A percentile compares a stretch with the other conserved stretches of the same genome.
phyloP scores from a whole-genome alignment of 75 land plant species.

The Ceratopteris richardii region DNA sequence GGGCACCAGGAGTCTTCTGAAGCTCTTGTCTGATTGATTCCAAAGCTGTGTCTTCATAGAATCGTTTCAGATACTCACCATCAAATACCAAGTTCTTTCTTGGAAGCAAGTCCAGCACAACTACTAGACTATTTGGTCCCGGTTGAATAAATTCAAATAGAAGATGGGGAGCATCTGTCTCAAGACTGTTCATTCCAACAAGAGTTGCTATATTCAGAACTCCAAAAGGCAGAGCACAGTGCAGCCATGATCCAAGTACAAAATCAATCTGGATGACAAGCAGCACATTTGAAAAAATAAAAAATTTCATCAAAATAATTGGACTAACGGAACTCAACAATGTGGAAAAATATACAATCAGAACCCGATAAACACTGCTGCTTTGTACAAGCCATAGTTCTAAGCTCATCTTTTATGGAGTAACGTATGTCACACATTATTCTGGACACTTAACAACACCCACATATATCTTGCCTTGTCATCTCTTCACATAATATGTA shows the following conservation, averaged over 20 bases:
- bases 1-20: conserved; percentile 23
- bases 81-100: conserved; percentile 65
- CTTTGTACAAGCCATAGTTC: too few species aligned
- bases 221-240: conserved; percentile 58
- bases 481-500: too few species aligned
- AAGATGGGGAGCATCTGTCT: conserved; percentile 70
- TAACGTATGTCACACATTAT: too few species aligned
- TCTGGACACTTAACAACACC: too few species aligned
- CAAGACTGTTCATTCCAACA: conserved; percentile 28
- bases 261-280: conserved; percentile 77
- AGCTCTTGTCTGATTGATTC: conserved; percentile 36
- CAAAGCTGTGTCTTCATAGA: conserved; percentile 52
- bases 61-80: conserved; percentile 48
- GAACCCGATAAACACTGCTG: too few species aligned
- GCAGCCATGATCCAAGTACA: conserved; percentile 62
- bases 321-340: too few species aligned
- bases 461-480: too few species aligned
- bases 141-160: conserved; percentile 57
- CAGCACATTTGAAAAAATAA: too few species aligned
- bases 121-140: conserved; percentile 38
- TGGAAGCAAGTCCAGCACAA: conserved; percentile 62
- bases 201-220: conserved; percentile 55
- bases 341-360: too few species aligned
- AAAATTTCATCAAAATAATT: too few species aligned
- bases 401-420: too few species aligned